Conservation (phyloP, 2,329 filamentous ascomycete species). For the Fusarium musae region DNA sequence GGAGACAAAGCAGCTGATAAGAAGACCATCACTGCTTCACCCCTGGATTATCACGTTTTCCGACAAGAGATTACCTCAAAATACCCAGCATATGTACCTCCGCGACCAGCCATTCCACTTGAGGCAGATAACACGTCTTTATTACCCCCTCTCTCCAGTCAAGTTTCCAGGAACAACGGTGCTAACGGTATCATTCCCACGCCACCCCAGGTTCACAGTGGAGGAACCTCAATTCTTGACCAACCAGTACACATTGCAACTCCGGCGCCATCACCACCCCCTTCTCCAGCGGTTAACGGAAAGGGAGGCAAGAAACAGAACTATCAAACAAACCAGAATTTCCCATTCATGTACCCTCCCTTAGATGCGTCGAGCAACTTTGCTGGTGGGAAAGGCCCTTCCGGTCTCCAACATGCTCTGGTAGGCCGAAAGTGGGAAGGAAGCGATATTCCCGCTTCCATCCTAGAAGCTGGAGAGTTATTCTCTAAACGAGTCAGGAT, state of each 20-base stretch:
- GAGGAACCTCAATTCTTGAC: conserved; percentile 84
- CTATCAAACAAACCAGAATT: conserved; percentile 98
- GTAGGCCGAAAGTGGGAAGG: conserved; percentile 91
- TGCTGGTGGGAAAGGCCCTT: conserved; percentile 87
- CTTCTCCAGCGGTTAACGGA: conserved; percentile 85
- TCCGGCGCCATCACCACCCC: conserved; percentile 92
- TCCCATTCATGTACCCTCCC: conserved; percentile 96
- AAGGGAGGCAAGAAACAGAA: conserved; percentile 99
- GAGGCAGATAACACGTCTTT: conserved; percentile 93
- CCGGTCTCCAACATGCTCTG: conserved; percentile 80
- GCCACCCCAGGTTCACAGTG: conserved; percentile 64
- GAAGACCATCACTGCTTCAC: conserved; percentile 89
- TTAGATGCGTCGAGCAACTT: conserved; percentile 89
- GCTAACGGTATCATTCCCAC: conserved; percentile 70
- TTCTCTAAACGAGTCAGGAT: conserved; percentile 92
- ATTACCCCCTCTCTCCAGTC: conserved; percentile 83
- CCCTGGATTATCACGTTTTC: conserved; percentile 95
- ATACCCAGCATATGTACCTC: conserved; percentile 95
- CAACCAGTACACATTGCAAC: conserved; percentile 99
- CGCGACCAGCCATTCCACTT: conserved; percentile 82
- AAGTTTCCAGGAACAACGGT: conserved; percentile 70
- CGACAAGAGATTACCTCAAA: conserved; percentile 97
- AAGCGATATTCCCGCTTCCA: conserved; percentile 93
- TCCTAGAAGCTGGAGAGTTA: conserved; percentile 91
- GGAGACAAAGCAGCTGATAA: conserved; percentile 70